A percentile compares a stretch with the other conserved stretches of the same genome.
These are phyloP conservation scores for Saturnispora diversa DNA, from an alignment of 805 yeast genomes.

Conservation along the genomic window DNA sequence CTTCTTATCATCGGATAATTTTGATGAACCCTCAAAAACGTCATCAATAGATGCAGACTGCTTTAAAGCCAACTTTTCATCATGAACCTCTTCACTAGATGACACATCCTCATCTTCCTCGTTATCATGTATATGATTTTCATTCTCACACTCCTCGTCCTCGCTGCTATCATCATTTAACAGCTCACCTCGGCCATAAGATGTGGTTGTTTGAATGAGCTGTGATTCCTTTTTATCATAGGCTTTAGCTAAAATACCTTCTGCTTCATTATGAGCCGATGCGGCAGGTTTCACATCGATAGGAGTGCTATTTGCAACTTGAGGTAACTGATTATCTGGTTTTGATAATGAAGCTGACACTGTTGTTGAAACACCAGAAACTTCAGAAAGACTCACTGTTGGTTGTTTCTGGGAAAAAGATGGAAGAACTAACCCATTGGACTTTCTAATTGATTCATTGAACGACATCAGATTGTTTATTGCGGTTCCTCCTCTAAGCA, in stretches of 20 bases:
- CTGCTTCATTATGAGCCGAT: not conserved
- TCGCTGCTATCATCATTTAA: conserved; percentile 10
- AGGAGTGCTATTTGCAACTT: too few species aligned
- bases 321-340: too few species aligned
- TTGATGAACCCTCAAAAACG: too few species aligned
- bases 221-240: not conserved
- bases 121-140: conserved; percentile 16
- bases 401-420: conserved; percentile 15
- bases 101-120: conserved; percentile 5
- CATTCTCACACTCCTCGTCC: conserved; percentile 12
- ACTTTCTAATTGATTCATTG: conserved; percentile 8
- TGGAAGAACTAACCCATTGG: conserved; percentile 15
- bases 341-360: not conserved
- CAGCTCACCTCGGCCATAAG: conserved; percentile 1
- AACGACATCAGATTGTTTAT: too few species aligned
- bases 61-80: conserved; percentile 1
- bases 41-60: not conserved
- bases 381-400: conserved; percentile 13
- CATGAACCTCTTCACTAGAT: conserved; percentile 5
- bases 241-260: not conserved
- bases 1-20: not conserved
- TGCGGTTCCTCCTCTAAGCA: too few species aligned
- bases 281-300: not conserved
- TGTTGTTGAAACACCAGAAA: conserved; percentile 7
- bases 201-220: not conserved